These are phyloP conservation scores for Aspergillus clavatus DNA, from an alignment of 2,329 filamentous ascomycete genomes.

Conservation along the genomic window DNA sequence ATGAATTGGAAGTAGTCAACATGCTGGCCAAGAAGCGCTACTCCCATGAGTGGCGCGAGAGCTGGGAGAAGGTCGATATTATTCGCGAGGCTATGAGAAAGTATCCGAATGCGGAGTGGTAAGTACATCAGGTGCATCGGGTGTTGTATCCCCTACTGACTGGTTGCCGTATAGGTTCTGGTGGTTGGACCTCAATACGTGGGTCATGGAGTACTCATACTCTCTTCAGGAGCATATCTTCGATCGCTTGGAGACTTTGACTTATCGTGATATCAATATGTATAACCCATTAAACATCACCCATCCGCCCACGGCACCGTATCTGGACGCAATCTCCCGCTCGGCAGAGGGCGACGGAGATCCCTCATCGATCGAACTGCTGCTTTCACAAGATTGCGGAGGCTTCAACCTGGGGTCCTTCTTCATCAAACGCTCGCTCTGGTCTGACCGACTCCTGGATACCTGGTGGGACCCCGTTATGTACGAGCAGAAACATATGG, in stretches of 20 bases:
- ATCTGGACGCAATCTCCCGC: conserved; percentile 69
- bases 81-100: conserved; percentile 84
- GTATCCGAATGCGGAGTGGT: conserved; percentile 96
- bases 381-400: conserved; percentile 87
- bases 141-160: conserved; percentile 1
- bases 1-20: conserved; percentile 92
- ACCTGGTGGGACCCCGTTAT: conserved; percentile 98
- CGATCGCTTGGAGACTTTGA: conserved; percentile 65
- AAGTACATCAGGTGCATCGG: conserved; percentile 34
- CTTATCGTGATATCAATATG: conserved; percentile 92
- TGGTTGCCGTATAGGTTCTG: conserved; percentile 68
- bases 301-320: conserved; percentile 69
- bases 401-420: conserved; percentile 98
- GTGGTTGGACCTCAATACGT: conserved; percentile 98
- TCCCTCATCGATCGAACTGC: conserved; percentile 72
- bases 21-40: conserved; percentile 99
- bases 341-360: conserved; percentile 74
- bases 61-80: conserved; percentile 98
- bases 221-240: conserved; percentile 90
- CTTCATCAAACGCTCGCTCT: conserved; percentile 77
- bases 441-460: conserved; percentile 87
- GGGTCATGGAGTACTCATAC: conserved; percentile 92
- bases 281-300: conserved; percentile 94
- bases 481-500: conserved; percentile 98
- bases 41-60: conserved; percentile 97